A percentile compares a stretch with the other conserved stretches of the same genome.
Evolutionary conservation across 1,139 yeast genomes (phyloP).

Genomic region (Tardiomyces depauwii): DNA sequence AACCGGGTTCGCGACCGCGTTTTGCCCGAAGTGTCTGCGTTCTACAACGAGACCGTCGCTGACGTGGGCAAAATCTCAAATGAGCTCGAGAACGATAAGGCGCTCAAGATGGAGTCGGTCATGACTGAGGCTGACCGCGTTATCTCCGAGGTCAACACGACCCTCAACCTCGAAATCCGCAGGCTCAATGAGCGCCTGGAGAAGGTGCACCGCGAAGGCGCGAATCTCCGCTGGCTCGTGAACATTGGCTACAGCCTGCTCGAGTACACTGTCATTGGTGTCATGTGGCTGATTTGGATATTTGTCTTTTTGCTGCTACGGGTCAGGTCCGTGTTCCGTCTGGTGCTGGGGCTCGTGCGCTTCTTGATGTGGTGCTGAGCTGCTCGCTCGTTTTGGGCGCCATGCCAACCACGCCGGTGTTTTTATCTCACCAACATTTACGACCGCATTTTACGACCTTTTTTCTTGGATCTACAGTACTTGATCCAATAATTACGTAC

Average conservation of each 20-base stretch:
- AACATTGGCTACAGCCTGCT: slow-evolving; percentile 23
- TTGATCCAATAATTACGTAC: no score
- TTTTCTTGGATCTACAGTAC: no score
- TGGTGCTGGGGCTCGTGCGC: slow-evolving; percentile 32
- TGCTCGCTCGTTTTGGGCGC: no score
- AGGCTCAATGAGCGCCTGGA: slow-evolving; percentile 62
- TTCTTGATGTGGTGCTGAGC: slow-evolving; percentile 32
- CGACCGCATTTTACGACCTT: no score
- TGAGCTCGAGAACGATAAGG: slow-evolving; percentile 28
- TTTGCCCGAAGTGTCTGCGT: background rate
- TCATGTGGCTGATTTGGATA: slow-evolving; percentile 63
- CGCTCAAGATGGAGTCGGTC: slow-evolving; percentile 49
- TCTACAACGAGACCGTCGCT: background rate
- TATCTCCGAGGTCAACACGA: slow-evolving; percentile 74
- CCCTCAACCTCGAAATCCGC: slow-evolving; percentile 60
- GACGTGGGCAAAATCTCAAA: slow-evolving; percentile 1
- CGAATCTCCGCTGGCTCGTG: slow-evolving; percentile 14
- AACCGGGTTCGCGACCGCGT: background rate
- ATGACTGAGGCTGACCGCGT: slow-evolving; percentile 64
- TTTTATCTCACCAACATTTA: no score
- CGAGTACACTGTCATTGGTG: slow-evolving; percentile 47
- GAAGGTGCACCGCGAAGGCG: slow-evolving; percentile 26
- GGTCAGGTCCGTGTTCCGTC: slow-evolving; percentile 25
- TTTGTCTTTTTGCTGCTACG: slow-evolving; percentile 45
- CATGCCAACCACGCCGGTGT: no score